A percentile compares a stretch with the other conserved stretches of the same genome.
Conservation (phyloP, 2,329 filamentous ascomycete genomes). For the Paramyrothecium roridum region DNA sequence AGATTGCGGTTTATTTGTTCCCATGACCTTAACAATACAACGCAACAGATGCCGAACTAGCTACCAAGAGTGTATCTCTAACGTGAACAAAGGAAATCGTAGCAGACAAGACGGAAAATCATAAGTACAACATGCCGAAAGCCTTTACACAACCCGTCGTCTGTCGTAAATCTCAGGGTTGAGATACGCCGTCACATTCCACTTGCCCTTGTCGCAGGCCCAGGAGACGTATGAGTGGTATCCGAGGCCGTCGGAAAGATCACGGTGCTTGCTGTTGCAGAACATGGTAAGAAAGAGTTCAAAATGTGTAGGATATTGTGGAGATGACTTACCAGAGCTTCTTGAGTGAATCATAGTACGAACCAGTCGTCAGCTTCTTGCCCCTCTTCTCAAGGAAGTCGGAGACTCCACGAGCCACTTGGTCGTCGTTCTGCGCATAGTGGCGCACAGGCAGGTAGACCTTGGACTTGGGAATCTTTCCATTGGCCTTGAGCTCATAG, state of each 20-base stretch:
- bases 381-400: background rate
- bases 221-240: background rate
- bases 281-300: background rate
- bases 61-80: too few species aligned
- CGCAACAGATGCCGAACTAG: too few species aligned
- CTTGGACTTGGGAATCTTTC: slow-evolving; percentile 19
- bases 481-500: slow-evolving; percentile 20
- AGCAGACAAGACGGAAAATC: too few species aligned
- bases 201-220: background rate
- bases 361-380: background rate
- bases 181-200: background rate
- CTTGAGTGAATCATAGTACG: background rate
- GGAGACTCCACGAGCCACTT: background rate
- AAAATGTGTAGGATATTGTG: too few species aligned
- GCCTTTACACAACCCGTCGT: too few species aligned
- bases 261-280: background rate
- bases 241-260: background rate
- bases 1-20: too few species aligned
- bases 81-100: too few species aligned
- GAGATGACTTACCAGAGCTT: too few species aligned
- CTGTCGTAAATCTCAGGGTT: too few species aligned
- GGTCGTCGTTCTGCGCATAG: slow-evolving; percentile 16
- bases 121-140: too few species aligned
- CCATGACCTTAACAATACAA: too few species aligned
- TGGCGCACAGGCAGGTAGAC: slow-evolving; percentile 31